A percentile compares a stretch with the other conserved stretches of the same genome.
These are phyloP conservation scores for Aspergillus neotritici DNA, from an alignment of 2,329 filamentous ascomycete species.

Conservation along the genomic window DNA sequence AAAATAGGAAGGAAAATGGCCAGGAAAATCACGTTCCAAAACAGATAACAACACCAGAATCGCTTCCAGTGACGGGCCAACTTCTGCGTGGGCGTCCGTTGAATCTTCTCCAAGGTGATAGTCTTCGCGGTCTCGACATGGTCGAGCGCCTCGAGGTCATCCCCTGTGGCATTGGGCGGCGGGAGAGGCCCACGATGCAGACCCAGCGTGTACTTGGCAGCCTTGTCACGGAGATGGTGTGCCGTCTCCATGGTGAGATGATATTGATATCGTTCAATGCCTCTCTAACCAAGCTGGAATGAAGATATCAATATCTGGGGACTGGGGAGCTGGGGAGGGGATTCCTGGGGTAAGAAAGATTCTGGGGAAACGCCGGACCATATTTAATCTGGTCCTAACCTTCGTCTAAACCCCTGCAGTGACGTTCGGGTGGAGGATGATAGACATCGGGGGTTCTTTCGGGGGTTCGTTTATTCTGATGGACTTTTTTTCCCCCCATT, in stretches of 20 bases:
- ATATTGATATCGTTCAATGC: background rate
- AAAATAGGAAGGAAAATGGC: conserved; percentile 37
- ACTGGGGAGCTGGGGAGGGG: conserved; percentile 1
- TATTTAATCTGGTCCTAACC: too few relatives aligned
- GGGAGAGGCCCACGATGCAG: conserved; percentile 26
- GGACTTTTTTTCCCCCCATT: too few relatives aligned
- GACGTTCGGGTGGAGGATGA: too few relatives aligned
- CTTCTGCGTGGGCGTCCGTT: conserved; percentile 22
- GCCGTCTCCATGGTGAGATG: conserved; percentile 22
- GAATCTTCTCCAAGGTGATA: conserved; percentile 21
- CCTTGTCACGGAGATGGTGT: conserved; percentile 21
- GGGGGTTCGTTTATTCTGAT: too few relatives aligned
- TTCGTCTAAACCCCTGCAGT: too few relatives aligned
- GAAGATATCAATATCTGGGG: background rate
- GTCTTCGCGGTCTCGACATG: conserved; percentile 25
- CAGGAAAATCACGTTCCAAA: conserved; percentile 32
- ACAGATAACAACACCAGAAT: conserved; percentile 36
- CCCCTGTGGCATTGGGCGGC: conserved; percentile 12
- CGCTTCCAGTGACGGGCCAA: conserved; percentile 33
- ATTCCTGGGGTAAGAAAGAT: too few relatives aligned
- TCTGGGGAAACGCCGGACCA: too few relatives aligned
- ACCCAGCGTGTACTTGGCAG: conserved; percentile 28
- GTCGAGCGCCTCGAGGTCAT: conserved; percentile 19
- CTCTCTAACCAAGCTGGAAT: background rate
- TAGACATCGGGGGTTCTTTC: too few relatives aligned